Conservation (phyloP, 2,329 filamentous ascomycete genomes). For the Exophiala sp. region DNA sequence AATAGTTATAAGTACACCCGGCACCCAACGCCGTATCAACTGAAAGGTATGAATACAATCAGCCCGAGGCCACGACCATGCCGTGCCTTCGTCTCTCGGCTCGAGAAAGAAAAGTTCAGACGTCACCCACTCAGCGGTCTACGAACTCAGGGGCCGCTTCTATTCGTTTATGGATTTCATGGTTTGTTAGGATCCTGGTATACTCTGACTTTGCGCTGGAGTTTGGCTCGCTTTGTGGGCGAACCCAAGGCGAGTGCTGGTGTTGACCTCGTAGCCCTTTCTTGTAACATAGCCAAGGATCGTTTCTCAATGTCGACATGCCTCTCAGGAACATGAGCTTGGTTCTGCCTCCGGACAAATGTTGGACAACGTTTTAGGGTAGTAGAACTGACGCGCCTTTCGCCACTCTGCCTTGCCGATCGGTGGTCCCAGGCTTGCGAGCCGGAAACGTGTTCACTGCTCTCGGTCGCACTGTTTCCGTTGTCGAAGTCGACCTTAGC, state of each 20-base stretch:
- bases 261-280: constrained; percentile 11
- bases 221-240: constrained; percentile 13
- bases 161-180: neutral
- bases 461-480: neutral
- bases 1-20: too few relatives aligned
- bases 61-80: too few relatives aligned
- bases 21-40: neutral
- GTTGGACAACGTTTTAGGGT: constrained; percentile 17
- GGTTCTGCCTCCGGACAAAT: constrained; percentile 18
- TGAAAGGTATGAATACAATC: neutral
- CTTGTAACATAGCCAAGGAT: constrained; percentile 10
- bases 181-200: constrained; percentile 5
- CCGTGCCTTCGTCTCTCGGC: too few relatives aligned
- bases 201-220: constrained; percentile 16
- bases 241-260: constrained; percentile 8
- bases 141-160: too few relatives aligned
- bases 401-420: neutral
- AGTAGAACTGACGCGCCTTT: neutral
- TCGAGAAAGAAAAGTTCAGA: too few relatives aligned
- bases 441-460: neutral
- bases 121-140: too few relatives aligned
- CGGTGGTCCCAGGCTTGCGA: neutral
- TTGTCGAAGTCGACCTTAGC: neutral
- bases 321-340: constrained; percentile 7
- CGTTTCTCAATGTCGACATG: constrained; percentile 8